These are phyloP conservation scores for Tetracladium setigerum DNA, from an alignment of 495 filamentous ascomycete genomes.

Conservation along the genomic window DNA sequence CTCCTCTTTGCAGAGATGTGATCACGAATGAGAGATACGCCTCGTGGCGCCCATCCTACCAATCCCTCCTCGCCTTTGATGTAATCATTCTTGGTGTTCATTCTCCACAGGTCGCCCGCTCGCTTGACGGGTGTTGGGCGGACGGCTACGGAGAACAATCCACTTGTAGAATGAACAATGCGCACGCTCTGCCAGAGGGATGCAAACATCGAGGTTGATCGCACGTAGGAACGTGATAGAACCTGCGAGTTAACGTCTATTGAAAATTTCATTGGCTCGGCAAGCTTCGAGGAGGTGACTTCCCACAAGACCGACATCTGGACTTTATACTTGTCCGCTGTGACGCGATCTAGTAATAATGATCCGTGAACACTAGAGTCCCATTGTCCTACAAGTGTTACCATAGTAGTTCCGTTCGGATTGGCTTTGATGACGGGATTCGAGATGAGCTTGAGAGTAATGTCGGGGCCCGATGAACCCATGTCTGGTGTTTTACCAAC, in stretches of 20 bases:
- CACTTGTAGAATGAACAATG: slow-evolving; percentile 77
- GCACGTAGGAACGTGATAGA: slow-evolving; percentile 73
- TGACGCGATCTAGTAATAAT: slow-evolving; percentile 79
- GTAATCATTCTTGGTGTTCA: slow-evolving; percentile 90
- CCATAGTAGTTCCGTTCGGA: slow-evolving; percentile 83
- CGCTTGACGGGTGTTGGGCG: slow-evolving; percentile 83
- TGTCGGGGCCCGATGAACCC: slow-evolving; percentile 59
- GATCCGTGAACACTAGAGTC: slow-evolving; percentile 92
- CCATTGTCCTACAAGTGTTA: slow-evolving; percentile 85
- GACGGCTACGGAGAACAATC: slow-evolving; percentile 78
- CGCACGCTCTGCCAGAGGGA: slow-evolving; percentile 77
- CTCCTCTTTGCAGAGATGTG: slow-evolving; percentile 66
- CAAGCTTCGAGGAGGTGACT: slow-evolving; percentile 67
- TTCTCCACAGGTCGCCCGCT: slow-evolving; percentile 89
- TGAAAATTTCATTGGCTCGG: slow-evolving; percentile 77
- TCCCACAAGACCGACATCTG: slow-evolving; percentile 83
- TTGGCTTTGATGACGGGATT: slow-evolving; percentile 72
- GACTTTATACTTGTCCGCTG: slow-evolving; percentile 83
- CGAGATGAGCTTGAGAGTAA: slow-evolving; percentile 66
- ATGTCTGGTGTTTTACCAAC: slow-evolving; percentile 78
- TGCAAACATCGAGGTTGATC: slow-evolving; percentile 78
- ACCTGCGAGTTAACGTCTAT: slow-evolving; percentile 75
- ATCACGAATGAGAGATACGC: slow-evolving; percentile 79
- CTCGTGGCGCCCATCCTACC: slow-evolving; percentile 75
- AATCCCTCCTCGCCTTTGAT: slow-evolving; percentile 91